Conservation (phyloP, 1,284 basidiomycete species). For the Pisolithus thermaeus region DNA sequence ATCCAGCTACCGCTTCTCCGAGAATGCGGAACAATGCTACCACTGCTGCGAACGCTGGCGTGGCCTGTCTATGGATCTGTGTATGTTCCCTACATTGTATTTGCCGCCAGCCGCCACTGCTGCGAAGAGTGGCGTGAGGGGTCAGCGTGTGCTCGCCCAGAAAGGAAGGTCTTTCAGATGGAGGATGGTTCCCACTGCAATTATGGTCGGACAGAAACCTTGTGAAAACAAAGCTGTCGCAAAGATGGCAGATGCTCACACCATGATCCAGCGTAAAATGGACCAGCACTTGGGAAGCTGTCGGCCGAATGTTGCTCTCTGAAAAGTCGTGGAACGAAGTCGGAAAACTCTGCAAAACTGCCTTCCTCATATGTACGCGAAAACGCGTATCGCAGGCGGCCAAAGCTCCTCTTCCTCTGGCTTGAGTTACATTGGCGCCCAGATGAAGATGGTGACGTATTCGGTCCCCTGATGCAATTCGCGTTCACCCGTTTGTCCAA, state of each 20-base stretch:
- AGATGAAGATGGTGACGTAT: conserved; percentile 36
- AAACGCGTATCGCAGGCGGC: conserved; percentile 59
- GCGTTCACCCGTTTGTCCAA: conserved; percentile 20
- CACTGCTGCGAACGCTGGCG: too few relatives aligned
- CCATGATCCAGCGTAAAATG: conserved; percentile 85
- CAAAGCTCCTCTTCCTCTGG: conserved; percentile 71
- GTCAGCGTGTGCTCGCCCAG: too few relatives aligned
- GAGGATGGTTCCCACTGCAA: too few relatives aligned
- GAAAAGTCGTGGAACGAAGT: conserved; percentile 48
- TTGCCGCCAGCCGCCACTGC: too few relatives aligned
- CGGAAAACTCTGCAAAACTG: conserved; percentile 70
- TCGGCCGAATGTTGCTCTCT: conserved; percentile 43
- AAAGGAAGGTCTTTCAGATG: too few relatives aligned
- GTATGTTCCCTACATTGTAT: too few relatives aligned
- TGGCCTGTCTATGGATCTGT: too few relatives aligned
- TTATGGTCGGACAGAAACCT: too few relatives aligned
- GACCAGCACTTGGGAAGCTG: conserved; percentile 78
- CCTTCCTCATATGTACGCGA: too few relatives aligned
- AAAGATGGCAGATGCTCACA: conserved; percentile 37
- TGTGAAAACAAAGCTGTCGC: neutral
- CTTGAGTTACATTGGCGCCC: conserved; percentile 70
- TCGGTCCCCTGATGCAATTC: conserved; percentile 35
- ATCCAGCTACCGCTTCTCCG: too few relatives aligned
- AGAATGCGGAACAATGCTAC: too few relatives aligned
- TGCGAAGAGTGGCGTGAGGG: too few relatives aligned